phyloP scores from a whole-genome alignment of 2,329 filamentous ascomycete species.

The Corynespora cassiicola region DNA sequence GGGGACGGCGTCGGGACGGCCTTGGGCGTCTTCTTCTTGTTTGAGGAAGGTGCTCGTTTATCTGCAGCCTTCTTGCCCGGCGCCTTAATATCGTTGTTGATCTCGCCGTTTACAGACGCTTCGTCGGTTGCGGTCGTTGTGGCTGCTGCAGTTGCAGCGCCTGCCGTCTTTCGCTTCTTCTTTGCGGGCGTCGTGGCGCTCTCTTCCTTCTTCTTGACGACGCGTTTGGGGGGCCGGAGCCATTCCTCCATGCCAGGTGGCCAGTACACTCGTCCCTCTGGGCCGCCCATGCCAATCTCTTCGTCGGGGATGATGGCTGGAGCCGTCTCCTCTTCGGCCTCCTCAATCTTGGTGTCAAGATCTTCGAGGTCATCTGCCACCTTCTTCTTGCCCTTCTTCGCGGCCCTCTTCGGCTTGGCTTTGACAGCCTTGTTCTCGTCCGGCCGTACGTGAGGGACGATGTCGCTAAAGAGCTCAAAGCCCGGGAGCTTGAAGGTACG shows the following conservation, averaged over 20 bases:
- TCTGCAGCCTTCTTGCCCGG: constrained; percentile 45
- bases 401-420: constrained; percentile 47
- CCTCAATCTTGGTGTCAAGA: constrained; percentile 51
- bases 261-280: constrained; percentile 86
- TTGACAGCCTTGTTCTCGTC: constrained; percentile 71
- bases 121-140: constrained; percentile 20
- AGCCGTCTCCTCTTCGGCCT: constrained; percentile 37
- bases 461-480: constrained; percentile 74
- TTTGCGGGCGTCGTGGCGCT: constrained; percentile 35
- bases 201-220: constrained; percentile 63
- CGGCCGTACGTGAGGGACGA: constrained; percentile 76
- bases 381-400: constrained; percentile 55
- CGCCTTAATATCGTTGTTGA: constrained; percentile 39
- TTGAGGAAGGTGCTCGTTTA: constrained; percentile 32
- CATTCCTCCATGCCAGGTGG: constrained; percentile 89
- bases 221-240: constrained; percentile 80
- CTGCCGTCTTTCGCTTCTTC: constrained; percentile 38
- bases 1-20: constrained; percentile 53
- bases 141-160: constrained; percentile 22
- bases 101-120: constrained; percentile 28
- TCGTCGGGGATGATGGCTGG: constrained; percentile 62
- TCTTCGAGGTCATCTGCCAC: constrained; percentile 45
- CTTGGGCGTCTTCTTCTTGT: constrained; percentile 47
- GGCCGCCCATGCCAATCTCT: constrained; percentile 86
- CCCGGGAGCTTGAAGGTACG: constrained; percentile 83